Percentiles rank a stretch among this genome's conserved stretches.
Evolutionary conservation across 345 rosid genomes (phyloP).

Genomic region (Moricandia arvensis): DNA sequence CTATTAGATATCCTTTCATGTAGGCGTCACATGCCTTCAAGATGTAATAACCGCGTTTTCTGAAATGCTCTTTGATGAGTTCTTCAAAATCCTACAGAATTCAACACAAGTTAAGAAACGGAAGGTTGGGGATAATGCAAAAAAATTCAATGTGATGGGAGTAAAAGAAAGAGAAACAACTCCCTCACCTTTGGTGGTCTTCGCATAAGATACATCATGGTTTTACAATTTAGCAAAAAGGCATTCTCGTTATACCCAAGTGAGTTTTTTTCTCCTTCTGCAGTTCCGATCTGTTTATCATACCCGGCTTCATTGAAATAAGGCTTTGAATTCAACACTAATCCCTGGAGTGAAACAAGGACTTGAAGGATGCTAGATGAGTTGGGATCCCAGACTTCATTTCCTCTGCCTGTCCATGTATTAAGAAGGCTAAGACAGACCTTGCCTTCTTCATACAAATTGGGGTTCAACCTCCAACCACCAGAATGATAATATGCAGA

Average conservation of each 20-base stretch:
- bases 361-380: slow-evolving; percentile 99
- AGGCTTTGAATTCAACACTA: slow-evolving; percentile 93
- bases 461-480: slow-evolving; percentile 97
- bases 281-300: slow-evolving; percentile 89
- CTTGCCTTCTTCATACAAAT: slow-evolving; percentile 93
- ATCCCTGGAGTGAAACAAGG: slow-evolving; percentile 93
- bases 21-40: slow-evolving; percentile 92
- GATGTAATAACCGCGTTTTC: slow-evolving; percentile 76
- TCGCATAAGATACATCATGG: slow-evolving; percentile 89
- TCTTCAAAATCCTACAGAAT: slow-evolving; percentile 72
- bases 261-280: slow-evolving; percentile 97
- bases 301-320: slow-evolving; percentile 99
- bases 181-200: slow-evolving; percentile 77
- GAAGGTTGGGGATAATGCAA: neutral
- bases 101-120: neutral
- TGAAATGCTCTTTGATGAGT: slow-evolving; percentile 76
- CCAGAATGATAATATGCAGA: slow-evolving; percentile 96
- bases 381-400: slow-evolving; percentile 92
- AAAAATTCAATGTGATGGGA: neutral
- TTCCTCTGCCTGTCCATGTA: slow-evolving; percentile 97
- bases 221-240: slow-evolving; percentile 89
- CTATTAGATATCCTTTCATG: slow-evolving; percentile 87
- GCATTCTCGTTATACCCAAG: slow-evolving; percentile 88
- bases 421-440: slow-evolving; percentile 98
- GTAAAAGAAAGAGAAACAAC: slow-evolving; percentile 2